Evolutionary conservation across 1,139 yeast species (phyloP).

Genomic region (Pichia sp.): DNA sequence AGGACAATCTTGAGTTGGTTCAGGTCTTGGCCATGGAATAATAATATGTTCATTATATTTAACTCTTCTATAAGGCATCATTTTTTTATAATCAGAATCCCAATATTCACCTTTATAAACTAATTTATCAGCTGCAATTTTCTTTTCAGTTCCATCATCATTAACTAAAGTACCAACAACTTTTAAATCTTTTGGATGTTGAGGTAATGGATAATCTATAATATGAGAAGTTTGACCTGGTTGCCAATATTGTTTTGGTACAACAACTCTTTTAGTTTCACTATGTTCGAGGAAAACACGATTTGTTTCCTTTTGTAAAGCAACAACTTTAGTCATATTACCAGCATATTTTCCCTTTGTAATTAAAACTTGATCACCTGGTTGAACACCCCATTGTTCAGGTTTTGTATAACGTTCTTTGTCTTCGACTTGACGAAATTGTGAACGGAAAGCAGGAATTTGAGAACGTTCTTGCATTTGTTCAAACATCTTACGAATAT

Average conservation of each 20-base stretch:
- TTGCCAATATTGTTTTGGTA: constrained; percentile 70
- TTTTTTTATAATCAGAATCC: constrained; percentile 66
- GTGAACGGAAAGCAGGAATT: constrained; percentile 27
- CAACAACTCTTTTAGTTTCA: constrained; percentile 44
- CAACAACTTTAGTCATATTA: constrained; percentile 53
- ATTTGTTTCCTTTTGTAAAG: constrained; percentile 43
- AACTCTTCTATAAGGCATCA: constrained; percentile 75
- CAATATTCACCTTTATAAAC: constrained; percentile 61
- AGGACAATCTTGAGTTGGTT: constrained; percentile 52
- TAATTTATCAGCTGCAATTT: constrained; percentile 75
- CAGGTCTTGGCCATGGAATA: constrained; percentile 91
- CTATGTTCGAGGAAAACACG: constrained; percentile 51
- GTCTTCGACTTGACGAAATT: constrained; percentile 30
- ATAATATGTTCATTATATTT: constrained; percentile 57
- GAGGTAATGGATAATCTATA: constrained; percentile 48
- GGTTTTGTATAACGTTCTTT: constrained; percentile 35
- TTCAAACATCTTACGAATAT: constrained; percentile 24
- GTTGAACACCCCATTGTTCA: constrained; percentile 45
- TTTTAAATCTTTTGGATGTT: constrained; percentile 58
- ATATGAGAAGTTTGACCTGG: constrained; percentile 70
- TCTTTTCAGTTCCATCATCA: constrained; percentile 49
- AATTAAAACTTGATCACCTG: constrained; percentile 63
- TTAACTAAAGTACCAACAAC: constrained; percentile 72
- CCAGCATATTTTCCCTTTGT: constrained; percentile 68
- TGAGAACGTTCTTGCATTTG: constrained; percentile 25